A percentile compares a stretch with the other conserved stretches of the same genome.
These are phyloP conservation scores for Trichoderma cornu-damae DNA, from an alignment of 2,329 filamentous ascomycete species.

Conservation along the genomic window DNA sequence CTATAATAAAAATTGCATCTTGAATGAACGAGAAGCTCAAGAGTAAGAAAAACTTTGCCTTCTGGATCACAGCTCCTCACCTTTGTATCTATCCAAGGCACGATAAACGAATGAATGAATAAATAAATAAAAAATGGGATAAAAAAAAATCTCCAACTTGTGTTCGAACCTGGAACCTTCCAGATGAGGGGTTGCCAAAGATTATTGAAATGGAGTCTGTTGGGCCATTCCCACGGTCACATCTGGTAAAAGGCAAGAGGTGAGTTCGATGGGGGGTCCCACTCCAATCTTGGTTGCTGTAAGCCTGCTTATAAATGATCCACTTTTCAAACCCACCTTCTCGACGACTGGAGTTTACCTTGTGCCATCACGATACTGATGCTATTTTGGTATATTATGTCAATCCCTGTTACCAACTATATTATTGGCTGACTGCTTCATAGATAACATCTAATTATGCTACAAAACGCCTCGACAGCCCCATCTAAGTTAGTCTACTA, in stretches of 20 bases:
- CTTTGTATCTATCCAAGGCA: neutral
- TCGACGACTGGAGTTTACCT: neutral
- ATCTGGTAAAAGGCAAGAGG: constrained; percentile 79
- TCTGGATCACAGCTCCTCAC: neutral
- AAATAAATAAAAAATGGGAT: constrained; percentile 11
- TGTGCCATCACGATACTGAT: neutral
- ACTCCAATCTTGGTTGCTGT: constrained; percentile 43
- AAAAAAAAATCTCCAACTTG: constrained; percentile 22
- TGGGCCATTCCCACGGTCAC: constrained; percentile 61
- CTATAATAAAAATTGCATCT: too few relatives aligned
- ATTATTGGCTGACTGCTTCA: neutral
- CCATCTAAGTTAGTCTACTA: neutral
- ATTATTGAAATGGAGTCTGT: constrained; percentile 48
- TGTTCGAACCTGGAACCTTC: constrained; percentile 38
- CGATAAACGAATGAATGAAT: neutral
- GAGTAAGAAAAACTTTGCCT: rapidly evolving
- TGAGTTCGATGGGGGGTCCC: constrained; percentile 68
- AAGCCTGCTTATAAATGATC: neutral
- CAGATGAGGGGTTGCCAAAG: constrained; percentile 44
- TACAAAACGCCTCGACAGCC: neutral
- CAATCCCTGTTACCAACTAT: neutral
- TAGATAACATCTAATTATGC: neutral
- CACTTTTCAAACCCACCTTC: neutral
- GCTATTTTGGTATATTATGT: neutral
- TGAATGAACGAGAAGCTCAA: too few relatives aligned